Percentiles rank a stretch among this genome's conserved stretches.
Evolutionary conservation across 768 basidiomycete genomes (phyloP).

Genomic region (Candolleomyces aberdarensis): DNA sequence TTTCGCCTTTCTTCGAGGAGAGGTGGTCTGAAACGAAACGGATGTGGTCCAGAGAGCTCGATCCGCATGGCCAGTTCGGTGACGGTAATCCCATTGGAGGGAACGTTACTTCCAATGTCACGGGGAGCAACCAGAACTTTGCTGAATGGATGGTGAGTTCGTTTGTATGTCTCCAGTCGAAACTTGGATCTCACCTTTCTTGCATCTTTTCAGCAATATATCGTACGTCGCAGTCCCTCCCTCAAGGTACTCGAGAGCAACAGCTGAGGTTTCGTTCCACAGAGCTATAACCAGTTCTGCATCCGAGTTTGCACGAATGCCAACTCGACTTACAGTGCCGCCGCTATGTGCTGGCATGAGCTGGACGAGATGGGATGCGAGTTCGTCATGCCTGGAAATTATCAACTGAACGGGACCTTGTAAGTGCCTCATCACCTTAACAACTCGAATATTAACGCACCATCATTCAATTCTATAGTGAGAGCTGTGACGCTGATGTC

Average conservation of each 20-base stretch:
- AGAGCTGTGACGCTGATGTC: conserved; percentile 42
- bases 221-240: conserved; percentile 14
- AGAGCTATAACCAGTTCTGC: conserved; percentile 38
- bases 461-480: conserved; percentile 18
- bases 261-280: not conserved
- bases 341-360: conserved; percentile 44
- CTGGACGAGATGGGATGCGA: conserved; percentile 44
- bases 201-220: conserved; percentile 23
- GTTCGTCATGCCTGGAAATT: conserved; percentile 47
- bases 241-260: not conserved
- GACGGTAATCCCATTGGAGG: conserved; percentile 43
- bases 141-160: conserved; percentile 42
- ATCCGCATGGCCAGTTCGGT: conserved; percentile 41
- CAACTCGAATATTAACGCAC: not conserved
- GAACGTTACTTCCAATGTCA: conserved; percentile 41
- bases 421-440: conserved; percentile 16
- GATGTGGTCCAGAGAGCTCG: conserved; percentile 32
- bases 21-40: not conserved
- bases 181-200: not conserved
- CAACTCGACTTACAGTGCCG: conserved; percentile 41
- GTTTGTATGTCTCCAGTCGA: not conserved
- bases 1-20: not conserved
- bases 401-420: conserved; percentile 41
- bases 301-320: conserved; percentile 41
- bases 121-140: conserved; percentile 33